Evolutionary conservation across 2,329 filamentous ascomycete genomes (phyloP).

Genomic region (Talaromyces sp.): DNA sequence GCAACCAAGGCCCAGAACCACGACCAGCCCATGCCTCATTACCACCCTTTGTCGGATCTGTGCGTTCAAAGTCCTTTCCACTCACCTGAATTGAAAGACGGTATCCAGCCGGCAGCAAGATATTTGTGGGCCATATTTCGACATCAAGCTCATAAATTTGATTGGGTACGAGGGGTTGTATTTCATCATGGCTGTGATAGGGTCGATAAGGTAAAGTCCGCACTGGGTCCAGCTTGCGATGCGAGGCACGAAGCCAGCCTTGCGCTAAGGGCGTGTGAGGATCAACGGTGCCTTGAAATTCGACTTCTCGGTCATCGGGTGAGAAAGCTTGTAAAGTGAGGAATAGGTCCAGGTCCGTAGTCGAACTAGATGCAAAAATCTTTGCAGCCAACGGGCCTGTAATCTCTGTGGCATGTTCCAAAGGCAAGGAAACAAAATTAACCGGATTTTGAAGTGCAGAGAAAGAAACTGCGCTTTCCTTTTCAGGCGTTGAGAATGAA

Average conservation of each 20-base stretch:
- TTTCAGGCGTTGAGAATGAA: background rate
- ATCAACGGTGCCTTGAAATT: slow-evolving; percentile 1
- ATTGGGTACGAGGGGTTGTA: background rate
- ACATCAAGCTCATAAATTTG: background rate
- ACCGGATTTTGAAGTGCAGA: background rate
- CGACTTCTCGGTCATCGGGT: background rate
- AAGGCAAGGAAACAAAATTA: background rate
- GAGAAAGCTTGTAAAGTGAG: background rate
- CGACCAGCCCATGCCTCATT: background rate
- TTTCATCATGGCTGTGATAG: slow-evolving; percentile 10
- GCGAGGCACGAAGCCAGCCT: slow-evolving; percentile 12
- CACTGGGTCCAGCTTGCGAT: slow-evolving; percentile 5
- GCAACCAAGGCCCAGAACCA: background rate
- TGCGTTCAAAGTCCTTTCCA: slow-evolving; percentile 3
- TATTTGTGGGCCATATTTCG: slow-evolving; percentile 1
- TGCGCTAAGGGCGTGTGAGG: slow-evolving; percentile 1
- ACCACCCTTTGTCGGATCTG: background rate
- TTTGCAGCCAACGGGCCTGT: background rate
- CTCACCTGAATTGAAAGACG: background rate
- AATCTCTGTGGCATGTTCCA: background rate
- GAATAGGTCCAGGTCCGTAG: background rate
- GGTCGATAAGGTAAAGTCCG: slow-evolving; percentile 9
- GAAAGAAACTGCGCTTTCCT: background rate
- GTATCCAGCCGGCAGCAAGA: background rate
- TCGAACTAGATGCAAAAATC: background rate